Evolutionary conservation across 2,329 filamentous ascomycete genomes (phyloP), one percentile per base, ranked within the genome.

Genomic region (Rutstroemia sp.): DNA sequence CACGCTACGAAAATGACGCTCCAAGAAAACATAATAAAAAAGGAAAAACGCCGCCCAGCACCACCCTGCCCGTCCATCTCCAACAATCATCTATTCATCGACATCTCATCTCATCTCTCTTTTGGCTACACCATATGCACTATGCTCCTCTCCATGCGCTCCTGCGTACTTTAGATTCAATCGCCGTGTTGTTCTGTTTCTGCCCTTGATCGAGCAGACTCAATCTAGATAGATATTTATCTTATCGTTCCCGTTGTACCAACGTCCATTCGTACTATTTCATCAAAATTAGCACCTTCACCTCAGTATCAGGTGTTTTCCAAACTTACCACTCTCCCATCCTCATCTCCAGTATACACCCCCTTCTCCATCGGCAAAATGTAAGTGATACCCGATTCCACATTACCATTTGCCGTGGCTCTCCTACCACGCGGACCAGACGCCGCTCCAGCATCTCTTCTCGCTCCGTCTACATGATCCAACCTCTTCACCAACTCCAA

Each of bases 341-440:
- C 87, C 62, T 97, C 94, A 74, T 97, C 94, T 3, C 92, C 94
- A 0, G 92, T 96, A 72, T 96, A 97, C 9, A 97, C 85, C 60
- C 86, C 80, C 61, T 87, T 85, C 53, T 89, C 83, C 79, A 92
- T 88, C 2, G 92, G 88, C 56, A 88, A 78, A 52, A 99, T 88
- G 68, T 88, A 95, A 39, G 88, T 95, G 59, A 97, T 92, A 0
- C 86, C 85, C 2, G 87, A 85, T 47, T 81, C 79, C 0, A 77
- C 75, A 61, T 82, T 83, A 5, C 59, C 59, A 47, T 59, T 58
- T 12, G 47, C 53, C 7, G 34, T 54, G 14, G 12, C 10, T 14
- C 34, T 49, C 8, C 47, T 58, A 1, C 54, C 49, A 39, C 42
- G 52, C 70, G 73, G 50, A 4, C 58, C 56, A 25, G 52, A 47